Conservation (phyloP, 768 basidiomycete species). For the Rhodotorula toruloides region DNA sequence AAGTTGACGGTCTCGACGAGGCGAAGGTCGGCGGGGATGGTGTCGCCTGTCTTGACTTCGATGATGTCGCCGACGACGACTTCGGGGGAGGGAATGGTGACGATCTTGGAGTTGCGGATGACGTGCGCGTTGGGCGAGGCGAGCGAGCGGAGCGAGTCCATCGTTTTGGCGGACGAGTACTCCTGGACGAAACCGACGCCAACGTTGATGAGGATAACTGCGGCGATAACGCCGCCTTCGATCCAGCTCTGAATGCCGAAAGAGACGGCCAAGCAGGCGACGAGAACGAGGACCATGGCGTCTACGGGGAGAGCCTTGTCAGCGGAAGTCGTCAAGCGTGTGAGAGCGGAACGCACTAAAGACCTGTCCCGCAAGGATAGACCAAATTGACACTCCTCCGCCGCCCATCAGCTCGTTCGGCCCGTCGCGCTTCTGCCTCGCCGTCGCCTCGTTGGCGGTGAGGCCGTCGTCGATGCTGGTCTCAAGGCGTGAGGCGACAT, state of each 20-base stretch:
- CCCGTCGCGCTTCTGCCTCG: slow-evolving; percentile 21
- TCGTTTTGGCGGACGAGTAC: slow-evolving; percentile 54
- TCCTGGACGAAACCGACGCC: slow-evolving; percentile 54
- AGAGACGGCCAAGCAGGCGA: slow-evolving; percentile 51
- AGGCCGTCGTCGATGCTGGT: slow-evolving; percentile 27
- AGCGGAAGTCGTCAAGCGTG: not conserved
- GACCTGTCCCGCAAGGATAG: slow-evolving; percentile 45
- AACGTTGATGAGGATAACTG: slow-evolving; percentile 47
- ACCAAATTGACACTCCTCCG: slow-evolving; percentile 38
- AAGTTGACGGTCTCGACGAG: slow-evolving; percentile 43
- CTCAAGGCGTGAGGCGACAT: slow-evolving; percentile 10
- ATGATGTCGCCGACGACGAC: slow-evolving; percentile 52
- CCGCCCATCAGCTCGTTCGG: slow-evolving; percentile 32
- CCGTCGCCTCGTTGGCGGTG: not conserved
- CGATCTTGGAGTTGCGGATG: slow-evolving; percentile 50
- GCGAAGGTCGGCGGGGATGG: slow-evolving; percentile 48
- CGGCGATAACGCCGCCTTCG: slow-evolving; percentile 54
- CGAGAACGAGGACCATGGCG: slow-evolving; percentile 39
- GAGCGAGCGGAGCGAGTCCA: slow-evolving; percentile 54
- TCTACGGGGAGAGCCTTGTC: not conserved
- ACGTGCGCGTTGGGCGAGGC: slow-evolving; percentile 54
- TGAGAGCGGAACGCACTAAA: slow-evolving; percentile 44
- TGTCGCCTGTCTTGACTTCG: slow-evolving; percentile 49
- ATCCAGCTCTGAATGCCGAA: slow-evolving; percentile 57
- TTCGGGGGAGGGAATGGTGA: slow-evolving; percentile 50